Percentiles rank a stretch among this genome's conserved stretches.
phyloP scores from a whole-genome alignment of 192 early-diverging fungal genomes.

The Gaertneriomyces semiglobifer region DNA sequence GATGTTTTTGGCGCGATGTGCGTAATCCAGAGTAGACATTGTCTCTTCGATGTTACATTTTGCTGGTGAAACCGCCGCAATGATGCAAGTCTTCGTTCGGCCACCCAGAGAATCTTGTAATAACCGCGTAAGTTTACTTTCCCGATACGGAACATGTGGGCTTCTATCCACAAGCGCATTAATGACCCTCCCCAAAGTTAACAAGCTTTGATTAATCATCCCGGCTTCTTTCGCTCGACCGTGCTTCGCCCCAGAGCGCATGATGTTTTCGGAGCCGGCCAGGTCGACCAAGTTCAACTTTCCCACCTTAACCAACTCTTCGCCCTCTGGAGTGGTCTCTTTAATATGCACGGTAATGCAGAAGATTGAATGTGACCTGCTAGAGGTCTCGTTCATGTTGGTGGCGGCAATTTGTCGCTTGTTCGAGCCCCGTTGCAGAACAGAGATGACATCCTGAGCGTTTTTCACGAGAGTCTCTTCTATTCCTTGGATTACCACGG shows the following conservation, averaged over 20 bases:
- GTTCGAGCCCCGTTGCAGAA: conserved; percentile 67
- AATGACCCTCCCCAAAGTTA: conserved; percentile 95
- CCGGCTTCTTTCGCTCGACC: conserved; percentile 81
- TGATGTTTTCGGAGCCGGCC: conserved; percentile 92
- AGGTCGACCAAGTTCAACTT: conserved; percentile 96
- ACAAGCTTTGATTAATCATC: conserved; percentile 86
- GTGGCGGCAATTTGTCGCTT: conserved; percentile 81
- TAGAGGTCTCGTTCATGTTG: conserved; percentile 84
- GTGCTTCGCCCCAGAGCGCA: conserved; percentile 82
- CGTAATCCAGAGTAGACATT: conserved; percentile 90
- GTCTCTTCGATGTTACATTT: conserved; percentile 80
- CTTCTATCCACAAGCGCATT: conserved; percentile 81
- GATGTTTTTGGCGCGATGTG: conserved; percentile 56
- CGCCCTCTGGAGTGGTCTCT: conserved; percentile 75
- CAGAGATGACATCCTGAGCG: conserved; percentile 68
- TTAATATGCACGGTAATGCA: conserved; percentile 85
- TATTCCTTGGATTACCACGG: conserved; percentile 75
- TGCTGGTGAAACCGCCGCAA: conserved; percentile 87
- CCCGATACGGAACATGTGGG: conserved; percentile 88
- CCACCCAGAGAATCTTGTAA: conserved; percentile 92
- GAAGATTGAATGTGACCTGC: conserved; percentile 92
- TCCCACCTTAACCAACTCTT: conserved; percentile 85
- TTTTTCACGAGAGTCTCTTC: conserved; percentile 74
- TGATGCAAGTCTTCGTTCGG: conserved; percentile 89
- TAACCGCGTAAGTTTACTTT: conserved; percentile 87